These are phyloP conservation scores for Pseudocercospora eumusae DNA, from an alignment of 2,329 filamentous ascomycete species.

Conservation along the genomic window DNA sequence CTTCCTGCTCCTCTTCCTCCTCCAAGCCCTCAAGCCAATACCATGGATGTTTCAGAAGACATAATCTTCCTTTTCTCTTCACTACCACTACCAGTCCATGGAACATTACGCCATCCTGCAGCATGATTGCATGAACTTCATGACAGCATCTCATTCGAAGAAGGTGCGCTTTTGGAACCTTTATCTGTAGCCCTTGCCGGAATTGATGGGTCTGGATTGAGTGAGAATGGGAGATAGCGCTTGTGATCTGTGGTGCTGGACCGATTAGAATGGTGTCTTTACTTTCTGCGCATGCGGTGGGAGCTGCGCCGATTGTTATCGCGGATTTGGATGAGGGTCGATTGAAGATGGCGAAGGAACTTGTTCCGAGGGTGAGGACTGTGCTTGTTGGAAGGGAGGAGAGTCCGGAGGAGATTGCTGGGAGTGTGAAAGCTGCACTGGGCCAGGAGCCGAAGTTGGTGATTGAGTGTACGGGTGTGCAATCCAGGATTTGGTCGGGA, in stretches of 20 bases:
- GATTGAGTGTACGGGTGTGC: slow-evolving; percentile 42
- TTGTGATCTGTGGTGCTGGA: slow-evolving; percentile 41
- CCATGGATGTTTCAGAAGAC: slow-evolving; percentile 35
- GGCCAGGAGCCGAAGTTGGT: slow-evolving; percentile 39
- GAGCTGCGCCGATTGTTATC: slow-evolving; percentile 48
- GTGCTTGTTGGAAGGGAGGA: slow-evolving; percentile 42
- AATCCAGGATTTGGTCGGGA: slow-evolving; percentile 36
- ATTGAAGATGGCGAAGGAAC: slow-evolving; percentile 42
- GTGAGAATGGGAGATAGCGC: slow-evolving; percentile 45
- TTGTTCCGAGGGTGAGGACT: slow-evolving; percentile 42
- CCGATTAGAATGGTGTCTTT: slow-evolving; percentile 45
- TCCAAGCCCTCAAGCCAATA: no score
- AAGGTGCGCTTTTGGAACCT: slow-evolving; percentile 53
- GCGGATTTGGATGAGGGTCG: slow-evolving; percentile 48
- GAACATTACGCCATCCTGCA: slow-evolving; percentile 38
- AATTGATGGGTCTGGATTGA: slow-evolving; percentile 43
- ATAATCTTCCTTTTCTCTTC: slow-evolving; percentile 39
- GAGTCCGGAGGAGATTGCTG: slow-evolving; percentile 41
- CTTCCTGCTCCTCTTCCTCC: no score
- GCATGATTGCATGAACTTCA: slow-evolving; percentile 43
- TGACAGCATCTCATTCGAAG: slow-evolving; percentile 43
- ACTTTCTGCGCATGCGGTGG: slow-evolving; percentile 48
- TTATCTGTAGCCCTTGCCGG: slow-evolving; percentile 44
- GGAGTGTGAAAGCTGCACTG: slow-evolving; percentile 40
- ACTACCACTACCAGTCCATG: slow-evolving; percentile 37